phyloP scores from a whole-genome alignment of 805 yeast species.

The Yamadazyma ubonensis region DNA sequence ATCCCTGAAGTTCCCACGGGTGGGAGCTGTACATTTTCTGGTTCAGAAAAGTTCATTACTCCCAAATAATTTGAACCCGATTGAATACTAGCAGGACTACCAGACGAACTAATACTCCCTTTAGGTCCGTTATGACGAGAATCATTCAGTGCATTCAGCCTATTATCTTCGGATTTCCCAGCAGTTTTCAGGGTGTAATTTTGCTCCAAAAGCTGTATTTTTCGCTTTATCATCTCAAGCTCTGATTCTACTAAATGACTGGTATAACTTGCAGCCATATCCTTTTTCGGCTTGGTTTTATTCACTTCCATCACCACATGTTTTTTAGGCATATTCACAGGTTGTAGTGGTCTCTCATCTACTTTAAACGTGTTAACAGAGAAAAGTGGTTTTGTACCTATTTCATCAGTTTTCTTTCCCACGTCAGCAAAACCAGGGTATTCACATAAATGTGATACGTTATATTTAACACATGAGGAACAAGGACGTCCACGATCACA shows the following conservation, averaged over 20 bases:
- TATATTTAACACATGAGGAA: slow-evolving; percentile 40
- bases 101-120: too few relatives aligned
- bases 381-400: slow-evolving; percentile 8
- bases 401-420: too few relatives aligned
- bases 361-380: slow-evolving; percentile 1
- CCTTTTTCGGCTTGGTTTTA: too few relatives aligned
- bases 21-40: slow-evolving; percentile 5
- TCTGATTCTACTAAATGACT: slow-evolving; percentile 3
- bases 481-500: slow-evolving; percentile 45
- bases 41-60: not conserved
- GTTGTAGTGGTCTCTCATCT: too few relatives aligned
- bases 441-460: slow-evolving; percentile 39
- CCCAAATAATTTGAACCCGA: too few relatives aligned
- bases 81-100: too few relatives aligned
- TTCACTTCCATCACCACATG: too few relatives aligned
- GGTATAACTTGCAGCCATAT: not conserved
- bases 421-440: slow-evolving; percentile 26
- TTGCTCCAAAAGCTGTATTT: slow-evolving; percentile 3
- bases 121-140: too few relatives aligned
- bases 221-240: not conserved
- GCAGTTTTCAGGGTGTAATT: too few relatives aligned
- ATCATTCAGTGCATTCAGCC: too few relatives aligned
- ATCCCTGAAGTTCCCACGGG: not conserved
- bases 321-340: too few relatives aligned
- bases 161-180: too few relatives aligned